Evolutionary conservation across 2,329 filamentous ascomycete genomes (phyloP), one percentile per base, ranked within the genome.

Genomic region (Fusarium lyarnte): DNA sequence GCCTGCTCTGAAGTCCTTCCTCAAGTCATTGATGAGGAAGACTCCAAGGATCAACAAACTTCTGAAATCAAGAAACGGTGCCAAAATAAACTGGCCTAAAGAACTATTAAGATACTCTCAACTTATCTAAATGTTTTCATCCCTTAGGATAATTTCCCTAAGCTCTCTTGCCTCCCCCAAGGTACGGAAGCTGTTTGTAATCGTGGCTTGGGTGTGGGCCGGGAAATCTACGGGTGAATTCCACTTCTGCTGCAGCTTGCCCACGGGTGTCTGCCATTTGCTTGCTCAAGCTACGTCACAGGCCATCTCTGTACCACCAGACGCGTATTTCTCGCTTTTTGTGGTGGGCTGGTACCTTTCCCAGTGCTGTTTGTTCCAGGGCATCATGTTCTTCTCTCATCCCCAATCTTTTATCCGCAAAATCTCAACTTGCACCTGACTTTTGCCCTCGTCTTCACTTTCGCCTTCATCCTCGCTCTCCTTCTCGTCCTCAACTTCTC

Each of bases 281-380:
- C 17, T 47, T 29, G 13, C 25, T 16, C 13, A 10, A 47, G 45
- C 27, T 14, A 29, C 21, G 1, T 31, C 21, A 47, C 19, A 2
- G 0, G 27, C 1, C 9, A n/a, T 31, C 0, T n/a, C 27, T 47
- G 45, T 47, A n/a, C 27, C 2, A n/a, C 45, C 19, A 47, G 2
- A 17, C 9, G 6, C 13, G 27, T 8, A 47, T 2, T 8, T 4
- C 2, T n/a, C 13, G 5, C 1, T 31, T 6, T 3, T n/a, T 19
- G 5, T 11, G 9, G 13, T 12, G n/a, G 13, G 9, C 13, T 47
- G 6, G 25, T 4, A 3, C 9, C 25, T 21, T 7, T 3, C 4
- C 12, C 19, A 46, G 13, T 10, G 25, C 2, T 16, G 1, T 6
- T 46, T 3, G 6, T 0, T n/a, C 16, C 25, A 7, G 14, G 7